These are phyloP conservation scores for Cordyceps fumosorosea DNA, from an alignment of 2,329 filamentous ascomycete genomes.

Conservation along the genomic window DNA sequence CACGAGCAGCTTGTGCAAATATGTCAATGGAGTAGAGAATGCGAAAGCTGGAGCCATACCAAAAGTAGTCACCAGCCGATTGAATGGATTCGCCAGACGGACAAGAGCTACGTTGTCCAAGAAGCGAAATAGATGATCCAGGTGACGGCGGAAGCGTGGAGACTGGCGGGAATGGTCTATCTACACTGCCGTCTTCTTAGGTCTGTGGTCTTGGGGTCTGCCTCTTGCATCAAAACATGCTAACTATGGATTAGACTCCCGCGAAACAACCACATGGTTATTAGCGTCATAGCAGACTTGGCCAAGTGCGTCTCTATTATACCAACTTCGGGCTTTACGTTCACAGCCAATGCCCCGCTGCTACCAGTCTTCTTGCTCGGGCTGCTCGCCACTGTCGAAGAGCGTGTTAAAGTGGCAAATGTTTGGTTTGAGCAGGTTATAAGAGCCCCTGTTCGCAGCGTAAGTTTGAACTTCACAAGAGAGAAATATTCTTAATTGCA, in stretches of 20 bases:
- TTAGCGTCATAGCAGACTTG: constrained; percentile 27
- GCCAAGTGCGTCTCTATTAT: constrained; percentile 32
- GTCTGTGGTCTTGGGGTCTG: constrained; percentile 17
- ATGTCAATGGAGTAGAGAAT: constrained; percentile 31
- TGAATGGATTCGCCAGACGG: constrained; percentile 24
- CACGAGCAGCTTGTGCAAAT: constrained; percentile 23
- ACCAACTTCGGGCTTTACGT: constrained; percentile 34
- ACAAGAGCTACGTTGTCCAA: constrained; percentile 21
- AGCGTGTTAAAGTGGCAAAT: constrained; percentile 24
- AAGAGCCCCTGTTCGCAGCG: constrained; percentile 31
- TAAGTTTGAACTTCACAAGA: constrained; percentile 21
- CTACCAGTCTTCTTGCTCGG: constrained; percentile 36
- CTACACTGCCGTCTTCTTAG: constrained; percentile 32
- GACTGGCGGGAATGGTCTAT: constrained; percentile 33
- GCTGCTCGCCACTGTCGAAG: constrained; percentile 25
- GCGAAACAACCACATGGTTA: constrained; percentile 28
- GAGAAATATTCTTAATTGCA: neutral
- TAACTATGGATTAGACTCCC: constrained; percentile 25
- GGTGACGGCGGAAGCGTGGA: constrained; percentile 36
- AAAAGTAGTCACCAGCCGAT: constrained; percentile 17
- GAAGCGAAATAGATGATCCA: constrained; percentile 30
- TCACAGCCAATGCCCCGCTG: constrained; percentile 36
- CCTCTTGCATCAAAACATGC: neutral
- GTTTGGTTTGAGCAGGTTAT: constrained; percentile 33
- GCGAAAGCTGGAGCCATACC: constrained; percentile 18